Base-by-base conservation (phyloP, 179 eudicot species). In the Nepenthes alata region DNA sequence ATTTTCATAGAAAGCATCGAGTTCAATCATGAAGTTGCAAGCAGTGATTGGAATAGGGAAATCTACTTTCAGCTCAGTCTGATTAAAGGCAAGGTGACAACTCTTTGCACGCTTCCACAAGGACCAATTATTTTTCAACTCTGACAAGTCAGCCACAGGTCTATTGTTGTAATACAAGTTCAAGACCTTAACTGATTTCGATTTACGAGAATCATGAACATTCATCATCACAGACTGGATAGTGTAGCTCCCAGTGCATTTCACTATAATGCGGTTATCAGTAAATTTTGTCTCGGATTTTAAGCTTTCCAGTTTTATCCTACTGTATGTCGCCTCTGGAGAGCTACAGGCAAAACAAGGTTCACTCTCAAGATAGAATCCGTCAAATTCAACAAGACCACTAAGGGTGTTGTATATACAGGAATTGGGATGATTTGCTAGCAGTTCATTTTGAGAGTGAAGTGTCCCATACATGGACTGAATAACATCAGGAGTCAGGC, bases 331-430 rank as follows among this genome's bases (percentile, higher is more conserved):
- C 48, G 91, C 96, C 79, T 94, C 99, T 37, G 97, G 99, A 53
- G 87, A 83, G 81, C 99, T 94, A 74, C 99, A 94, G 71, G 99
- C 95, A 72, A 94, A 96, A 85, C 99, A 94, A 70, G 99, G 99
- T 78, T 94, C 99, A 66, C 99, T 91, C 80, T 94, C 99, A 49
- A 94, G 89, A 77, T 94, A 94, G 68, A 91, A 94, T 53, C 99
- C 99, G 74, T 94, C 99, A 80, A 94, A 94, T 72, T 94, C 99
- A 61, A 94, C 99, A 78, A 94, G 91, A 64, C 95, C 87, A 73
- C 97, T 87, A 76, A 94, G 74, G 56, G 97, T 91, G 73, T 86
- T 94, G 75, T 94, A 94, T 69, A 94, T 94, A 45, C 95, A 91
- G 37, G 99, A 91, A 74, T 94, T 94, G 2, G 99, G 99, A 75